Percentiles rank a stretch among this genome's conserved stretches.
phyloP scores from a whole-genome alignment of 805 yeast genomes.

The Candida tallmaniae region DNA sequence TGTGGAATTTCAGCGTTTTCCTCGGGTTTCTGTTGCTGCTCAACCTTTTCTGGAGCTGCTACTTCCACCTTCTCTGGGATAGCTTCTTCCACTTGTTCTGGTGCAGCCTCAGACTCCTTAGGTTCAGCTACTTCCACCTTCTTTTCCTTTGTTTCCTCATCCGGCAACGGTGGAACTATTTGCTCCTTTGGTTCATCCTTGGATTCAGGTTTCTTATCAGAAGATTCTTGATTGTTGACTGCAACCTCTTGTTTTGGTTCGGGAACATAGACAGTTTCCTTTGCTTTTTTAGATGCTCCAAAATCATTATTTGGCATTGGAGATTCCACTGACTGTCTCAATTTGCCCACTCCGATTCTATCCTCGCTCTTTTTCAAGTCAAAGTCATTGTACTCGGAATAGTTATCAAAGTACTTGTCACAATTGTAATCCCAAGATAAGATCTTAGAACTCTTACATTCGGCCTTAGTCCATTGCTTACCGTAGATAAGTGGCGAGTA shows the following conservation, averaged over 20 bases:
- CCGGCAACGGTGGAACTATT: conserved; percentile 9
- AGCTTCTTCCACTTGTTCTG: too few relatives aligned
- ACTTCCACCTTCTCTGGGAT: too few relatives aligned
- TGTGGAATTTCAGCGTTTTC: too few relatives aligned
- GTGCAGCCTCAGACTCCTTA: neutral
- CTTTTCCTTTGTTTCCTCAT: conserved; percentile 2
- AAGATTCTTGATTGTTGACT: conserved; percentile 1
- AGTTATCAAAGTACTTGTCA: conserved; percentile 41
- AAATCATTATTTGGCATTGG: conserved; percentile 11
- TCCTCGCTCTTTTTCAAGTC: too few relatives aligned
- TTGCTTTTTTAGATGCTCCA: conserved; percentile 17
- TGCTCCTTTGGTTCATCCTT: conserved; percentile 5
- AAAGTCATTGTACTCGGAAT: conserved; percentile 18
- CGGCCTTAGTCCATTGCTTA: conserved; percentile 65
- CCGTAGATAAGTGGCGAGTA: conserved; percentile 79
- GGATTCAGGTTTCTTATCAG: conserved; percentile 2
- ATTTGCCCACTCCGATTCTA: conserved; percentile 1
- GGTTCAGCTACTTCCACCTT: neutral
- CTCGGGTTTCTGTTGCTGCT: too few relatives aligned
- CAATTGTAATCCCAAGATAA: conserved; percentile 91
- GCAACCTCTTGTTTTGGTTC: conserved; percentile 6
- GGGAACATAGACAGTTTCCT: conserved; percentile 18
- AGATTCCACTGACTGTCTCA: neutral
- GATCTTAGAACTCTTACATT: conserved; percentile 60
- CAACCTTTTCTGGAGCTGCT: too few relatives aligned